phyloP scores from a whole-genome alignment of 1,139 yeast genomes.

The Suhomyces chickasaworum region DNA sequence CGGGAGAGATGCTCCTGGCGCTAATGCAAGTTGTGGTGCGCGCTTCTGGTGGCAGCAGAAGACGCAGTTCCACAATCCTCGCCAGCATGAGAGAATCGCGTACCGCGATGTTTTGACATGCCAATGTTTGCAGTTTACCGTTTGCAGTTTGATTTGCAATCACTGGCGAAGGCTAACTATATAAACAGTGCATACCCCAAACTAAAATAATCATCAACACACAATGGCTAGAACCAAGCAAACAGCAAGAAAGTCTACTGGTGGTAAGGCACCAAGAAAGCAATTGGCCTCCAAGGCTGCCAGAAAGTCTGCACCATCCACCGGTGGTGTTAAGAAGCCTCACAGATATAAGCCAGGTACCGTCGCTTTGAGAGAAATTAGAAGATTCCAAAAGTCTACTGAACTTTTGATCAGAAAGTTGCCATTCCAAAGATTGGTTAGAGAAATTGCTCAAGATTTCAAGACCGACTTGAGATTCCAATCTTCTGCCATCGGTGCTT shows the following conservation, averaged over 20 bases:
- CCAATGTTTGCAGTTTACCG: background rate
- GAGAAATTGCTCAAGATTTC: slow-evolving; percentile 98
- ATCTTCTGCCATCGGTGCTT: slow-evolving; percentile 97
- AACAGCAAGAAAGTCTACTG: slow-evolving; percentile 98
- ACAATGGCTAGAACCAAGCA: slow-evolving; percentile 97
- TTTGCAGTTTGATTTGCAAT: background rate
- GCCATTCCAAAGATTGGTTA: slow-evolving; percentile 98
- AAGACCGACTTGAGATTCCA: slow-evolving; percentile 98
- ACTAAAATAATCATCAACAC: slow-evolving; percentile 12
- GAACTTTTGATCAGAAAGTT: slow-evolving; percentile 96
- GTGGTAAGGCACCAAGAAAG: slow-evolving; percentile 99
- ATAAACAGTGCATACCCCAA: slow-evolving; percentile 1
- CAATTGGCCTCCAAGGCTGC: slow-evolving; percentile 99
- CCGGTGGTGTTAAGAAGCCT: slow-evolving; percentile 99
- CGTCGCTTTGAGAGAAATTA: slow-evolving; percentile 98
- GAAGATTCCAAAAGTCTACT: slow-evolving; percentile 98
- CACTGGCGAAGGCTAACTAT: slow-evolving; percentile 2
- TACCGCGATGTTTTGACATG: background rate
- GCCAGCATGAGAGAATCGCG: background rate
- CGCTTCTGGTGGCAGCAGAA: background rate
- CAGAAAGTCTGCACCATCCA: slow-evolving; percentile 95
- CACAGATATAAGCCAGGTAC: slow-evolving; percentile 99
- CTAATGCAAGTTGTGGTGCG: background rate
- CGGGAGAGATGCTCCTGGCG: background rate
- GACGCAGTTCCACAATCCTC: background rate